These are phyloP conservation scores for Leccinum discolor DNA, from an alignment of 1,284 basidiomycete species.

Conservation along the genomic window DNA sequence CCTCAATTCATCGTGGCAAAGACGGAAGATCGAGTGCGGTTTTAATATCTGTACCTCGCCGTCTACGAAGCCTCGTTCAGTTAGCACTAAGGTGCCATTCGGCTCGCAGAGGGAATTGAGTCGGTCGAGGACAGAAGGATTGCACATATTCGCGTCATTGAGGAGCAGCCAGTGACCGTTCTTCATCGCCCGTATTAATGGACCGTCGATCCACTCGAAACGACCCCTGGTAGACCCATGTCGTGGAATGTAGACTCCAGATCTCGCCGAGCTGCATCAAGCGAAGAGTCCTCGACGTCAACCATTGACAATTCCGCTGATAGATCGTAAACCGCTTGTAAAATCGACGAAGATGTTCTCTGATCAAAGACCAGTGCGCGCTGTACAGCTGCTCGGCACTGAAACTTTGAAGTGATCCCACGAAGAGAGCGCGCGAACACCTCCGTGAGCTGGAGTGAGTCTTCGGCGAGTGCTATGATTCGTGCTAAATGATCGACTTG, in stretches of 20 bases:
- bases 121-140: slow-evolving; percentile 93
- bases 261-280: slow-evolving; percentile 12
- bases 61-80: slow-evolving; percentile 86
- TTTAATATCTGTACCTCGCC: slow-evolving; percentile 76
- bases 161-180: slow-evolving; percentile 86
- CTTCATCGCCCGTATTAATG: slow-evolving; percentile 88
- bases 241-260: slow-evolving; percentile 18
- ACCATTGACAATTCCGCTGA: slow-evolving; percentile 25
- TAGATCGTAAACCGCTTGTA: slow-evolving; percentile 22
- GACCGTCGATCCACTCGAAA: slow-evolving; percentile 97
- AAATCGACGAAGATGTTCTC: slow-evolving; percentile 20
- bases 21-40: slow-evolving; percentile 88
- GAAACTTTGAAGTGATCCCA: slow-evolving; percentile 34
- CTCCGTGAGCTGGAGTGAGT: slow-evolving; percentile 43
- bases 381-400: slow-evolving; percentile 17
- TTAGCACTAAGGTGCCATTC: slow-evolving; percentile 81
- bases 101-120: slow-evolving; percentile 96
- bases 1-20: slow-evolving; percentile 32
- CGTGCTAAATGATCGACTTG: slow-evolving; percentile 67
- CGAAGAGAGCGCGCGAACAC: slow-evolving; percentile 36
- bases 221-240: slow-evolving; percentile 44
- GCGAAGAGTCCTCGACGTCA: slow-evolving; percentile 9
- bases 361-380: slow-evolving; percentile 24
- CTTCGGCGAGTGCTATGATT: slow-evolving; percentile 39
- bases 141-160: slow-evolving; percentile 79